Base-by-base conservation (phyloP, 2,329 filamentous ascomycete genomes). In the Trichoderma cornu-damae region DNA sequence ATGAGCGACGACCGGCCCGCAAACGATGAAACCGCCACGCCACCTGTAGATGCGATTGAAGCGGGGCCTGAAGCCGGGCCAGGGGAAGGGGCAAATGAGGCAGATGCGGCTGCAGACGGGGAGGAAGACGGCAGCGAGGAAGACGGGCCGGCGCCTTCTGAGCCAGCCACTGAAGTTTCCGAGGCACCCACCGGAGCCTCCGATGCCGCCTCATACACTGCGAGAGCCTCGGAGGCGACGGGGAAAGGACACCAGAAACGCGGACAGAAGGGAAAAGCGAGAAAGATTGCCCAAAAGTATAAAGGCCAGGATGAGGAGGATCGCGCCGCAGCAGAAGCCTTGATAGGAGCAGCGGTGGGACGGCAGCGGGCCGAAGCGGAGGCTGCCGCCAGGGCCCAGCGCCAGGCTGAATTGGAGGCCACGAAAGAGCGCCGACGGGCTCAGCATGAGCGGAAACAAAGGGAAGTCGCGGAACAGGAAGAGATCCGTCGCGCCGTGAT, bases 301-400 rank as follows among this genome's bases (percentile, higher is more conserved):
- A 93, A 88, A 44, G 78, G 95, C 65, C 94, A 97, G 77, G 93
- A 97, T 65, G 91, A 96, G 56, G 93, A 96, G 72, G 94, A 99
- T 67, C 89, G 91, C 11, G 83, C 82, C 6, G 82, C 92, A 0
- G 90, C 91, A 30, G 88, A 96, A 72, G 81, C 85, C 22, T 80
- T 97, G n/a, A 84, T 96, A n/a, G 94, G 94, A 37, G 86, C 89
- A 2, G 77, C 80, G 59, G 80, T 81, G 0, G 86, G 86, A 1
- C 81, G 82, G 35, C 80, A 88, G 64, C 85, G 85, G 61, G 83
- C 82, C 12, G 83, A 87, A 64, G 87, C 85, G 2, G 87, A 89
- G 64, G 82, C 82, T 1, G 78, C 80, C 59, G 84, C 84, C 35
- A 89, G 88, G 69, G 83, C 80, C 9, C 89, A 95, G 66, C 85